Percentiles rank a stretch among this genome's conserved stretches.
phyloP scores from a whole-genome alignment of 2,329 filamentous ascomycete species.

The Ophiostoma pallidulum region DNA sequence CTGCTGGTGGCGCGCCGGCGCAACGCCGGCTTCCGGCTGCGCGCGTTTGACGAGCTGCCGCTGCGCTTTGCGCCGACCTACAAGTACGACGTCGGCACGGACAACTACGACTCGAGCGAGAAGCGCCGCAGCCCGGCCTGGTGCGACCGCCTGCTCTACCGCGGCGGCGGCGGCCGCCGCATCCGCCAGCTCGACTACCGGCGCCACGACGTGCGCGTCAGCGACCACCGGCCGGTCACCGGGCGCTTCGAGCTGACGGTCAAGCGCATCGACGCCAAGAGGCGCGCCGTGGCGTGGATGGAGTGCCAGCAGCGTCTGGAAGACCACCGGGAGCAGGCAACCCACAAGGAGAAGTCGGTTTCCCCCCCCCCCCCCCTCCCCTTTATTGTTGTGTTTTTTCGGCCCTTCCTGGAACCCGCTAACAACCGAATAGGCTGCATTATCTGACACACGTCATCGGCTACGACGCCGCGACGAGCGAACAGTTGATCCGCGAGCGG shows the following conservation, averaged over 20 bases:
- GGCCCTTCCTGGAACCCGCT: too few species aligned
- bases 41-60: slow-evolving; percentile 80
- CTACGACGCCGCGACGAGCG: slow-evolving; percentile 44
- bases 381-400: too few species aligned
- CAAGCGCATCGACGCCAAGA: slow-evolving; percentile 66
- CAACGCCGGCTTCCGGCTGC: slow-evolving; percentile 80
- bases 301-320: slow-evolving; percentile 67
- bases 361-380: neutral
- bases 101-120: slow-evolving; percentile 88
- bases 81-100: slow-evolving; percentile 95
- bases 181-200: slow-evolving; percentile 83
- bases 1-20: slow-evolving; percentile 79
- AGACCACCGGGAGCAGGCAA: slow-evolving; percentile 57
- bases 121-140: slow-evolving; percentile 91
- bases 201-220: slow-evolving; percentile 80
- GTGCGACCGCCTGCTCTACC: slow-evolving; percentile 90
- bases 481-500: slow-evolving; percentile 36
- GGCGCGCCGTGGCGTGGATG: slow-evolving; percentile 58
- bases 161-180: slow-evolving; percentile 52
- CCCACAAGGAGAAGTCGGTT: slow-evolving; percentile 68
- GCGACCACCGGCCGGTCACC: slow-evolving; percentile 88
- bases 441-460: slow-evolving; percentile 45
- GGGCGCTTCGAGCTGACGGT: slow-evolving; percentile 73
- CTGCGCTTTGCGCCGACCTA: slow-evolving; percentile 95
- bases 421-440: slow-evolving; percentile 31